phyloP scores from a whole-genome alignment of 495 filamentous ascomycete genomes.

The Cercophora samala region DNA sequence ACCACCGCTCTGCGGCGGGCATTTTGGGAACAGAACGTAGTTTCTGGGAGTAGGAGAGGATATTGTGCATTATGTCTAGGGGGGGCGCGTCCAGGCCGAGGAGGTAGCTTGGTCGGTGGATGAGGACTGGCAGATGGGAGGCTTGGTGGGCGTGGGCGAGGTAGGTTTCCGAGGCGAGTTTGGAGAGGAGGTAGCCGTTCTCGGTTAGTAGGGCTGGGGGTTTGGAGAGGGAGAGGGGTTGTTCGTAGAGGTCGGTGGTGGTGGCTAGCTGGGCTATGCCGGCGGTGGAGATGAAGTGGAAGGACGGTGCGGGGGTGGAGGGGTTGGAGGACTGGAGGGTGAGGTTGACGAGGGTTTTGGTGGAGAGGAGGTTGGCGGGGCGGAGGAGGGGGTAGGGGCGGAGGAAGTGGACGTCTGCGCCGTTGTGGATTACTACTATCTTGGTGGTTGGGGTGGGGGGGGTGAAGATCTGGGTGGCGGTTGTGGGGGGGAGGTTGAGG shows the following conservation, averaged over 20 bases:
- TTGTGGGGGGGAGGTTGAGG: constrained; percentile 33
- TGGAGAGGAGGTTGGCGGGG: constrained; percentile 43
- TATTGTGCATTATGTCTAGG: constrained; percentile 24
- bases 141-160: constrained; percentile 35
- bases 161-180: constrained; percentile 49
- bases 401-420: constrained; percentile 48
- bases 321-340: constrained; percentile 23
- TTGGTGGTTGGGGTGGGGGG: constrained; percentile 24
- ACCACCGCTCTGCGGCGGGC: constrained; percentile 6
- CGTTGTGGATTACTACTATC: constrained; percentile 47
- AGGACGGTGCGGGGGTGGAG: constrained; percentile 25
- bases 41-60: constrained; percentile 3
- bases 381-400: constrained; percentile 44
- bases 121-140: constrained; percentile 33
- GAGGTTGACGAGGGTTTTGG: constrained; percentile 23
- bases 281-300: constrained; percentile 49
- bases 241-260: constrained; percentile 9
- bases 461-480: constrained; percentile 24
- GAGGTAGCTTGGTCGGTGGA: constrained; percentile 42
- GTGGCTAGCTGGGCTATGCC: constrained; percentile 31
- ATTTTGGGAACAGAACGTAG: constrained; percentile 5
- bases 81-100: constrained; percentile 24
- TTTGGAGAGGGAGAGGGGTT: neutral
- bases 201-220: constrained; percentile 15
- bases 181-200: constrained; percentile 45